Evolutionary conservation across 306 rosid genomes (phyloP).

Genomic region (Trichosanthes cucumerina): DNA sequence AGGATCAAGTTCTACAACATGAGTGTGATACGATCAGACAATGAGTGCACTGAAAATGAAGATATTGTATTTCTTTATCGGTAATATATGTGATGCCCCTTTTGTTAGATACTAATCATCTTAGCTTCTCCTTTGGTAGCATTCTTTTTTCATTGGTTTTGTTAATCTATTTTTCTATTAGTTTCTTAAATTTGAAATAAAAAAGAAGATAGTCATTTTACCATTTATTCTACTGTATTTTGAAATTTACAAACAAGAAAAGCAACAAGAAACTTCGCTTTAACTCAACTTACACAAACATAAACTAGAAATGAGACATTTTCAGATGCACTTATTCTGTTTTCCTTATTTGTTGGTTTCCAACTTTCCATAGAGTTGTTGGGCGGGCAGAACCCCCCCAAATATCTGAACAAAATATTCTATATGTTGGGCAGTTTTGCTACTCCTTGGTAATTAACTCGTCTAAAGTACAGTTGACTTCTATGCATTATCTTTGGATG

Average conservation of each 20-base stretch:
- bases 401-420: not conserved
- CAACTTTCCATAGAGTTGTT: not conserved
- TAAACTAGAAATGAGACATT: not conserved
- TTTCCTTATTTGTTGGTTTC: not conserved
- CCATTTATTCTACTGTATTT: not conserved
- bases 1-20: conserved; percentile 68
- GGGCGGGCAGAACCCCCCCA: not conserved
- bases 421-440: not conserved
- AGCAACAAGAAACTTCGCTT: not conserved
- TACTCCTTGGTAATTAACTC: not conserved
- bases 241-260: not conserved
- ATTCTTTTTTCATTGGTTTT: not conserved
- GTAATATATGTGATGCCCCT: conserved; percentile 31
- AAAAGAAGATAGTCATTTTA: not conserved
- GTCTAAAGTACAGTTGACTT: not conserved
- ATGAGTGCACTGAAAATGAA: conserved; percentile 37
- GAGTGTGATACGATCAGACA: conserved; percentile 81
- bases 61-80: conserved; percentile 75
- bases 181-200: not conserved
- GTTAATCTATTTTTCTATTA: not conserved
- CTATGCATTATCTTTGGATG: conserved; percentile 10
- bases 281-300: conserved; percentile 2
- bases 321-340: not conserved
- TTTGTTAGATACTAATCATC: not conserved
- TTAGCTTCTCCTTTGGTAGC: not conserved